Conservation (phyloP, 2,329 filamentous ascomycete genomes). For the Colletotrichum lupini region DNA sequence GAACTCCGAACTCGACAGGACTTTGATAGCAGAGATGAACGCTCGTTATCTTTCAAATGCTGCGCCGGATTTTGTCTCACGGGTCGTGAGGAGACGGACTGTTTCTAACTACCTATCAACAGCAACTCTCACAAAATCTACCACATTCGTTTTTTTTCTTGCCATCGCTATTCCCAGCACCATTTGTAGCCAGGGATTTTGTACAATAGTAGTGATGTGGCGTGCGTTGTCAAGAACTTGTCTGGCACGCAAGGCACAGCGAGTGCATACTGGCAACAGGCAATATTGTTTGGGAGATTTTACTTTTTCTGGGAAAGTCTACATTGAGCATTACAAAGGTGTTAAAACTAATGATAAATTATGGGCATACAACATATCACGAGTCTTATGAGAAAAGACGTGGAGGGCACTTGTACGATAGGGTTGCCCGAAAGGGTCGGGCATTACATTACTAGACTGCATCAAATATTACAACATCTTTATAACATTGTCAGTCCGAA, state of each 20-base stretch:
- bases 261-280: constrained; percentile 3
- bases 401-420: constrained; percentile 2
- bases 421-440: neutral
- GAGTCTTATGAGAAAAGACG: constrained; percentile 15
- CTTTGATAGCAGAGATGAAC: constrained; percentile 29
- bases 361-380: neutral
- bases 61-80: constrained; percentile 24
- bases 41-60: constrained; percentile 10
- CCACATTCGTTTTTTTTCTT: constrained; percentile 31
- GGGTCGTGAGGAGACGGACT: constrained; percentile 4
- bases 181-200: neutral
- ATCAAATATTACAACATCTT: neutral
- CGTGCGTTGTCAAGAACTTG: neutral
- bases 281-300: neutral
- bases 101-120: constrained; percentile 3
- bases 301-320: neutral
- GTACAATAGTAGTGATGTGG: constrained; percentile 33
- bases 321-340: neutral
- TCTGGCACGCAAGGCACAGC: neutral
- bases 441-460: neutral
- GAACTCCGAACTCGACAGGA: neutral
- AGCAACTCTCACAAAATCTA: constrained; percentile 29
- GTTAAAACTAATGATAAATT: neutral
- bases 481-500: neutral
- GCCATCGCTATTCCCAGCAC: neutral